Evolutionary conservation across 2,329 filamentous ascomycete genomes (phyloP).

Genomic region (Grosmannia huntii): DNA sequence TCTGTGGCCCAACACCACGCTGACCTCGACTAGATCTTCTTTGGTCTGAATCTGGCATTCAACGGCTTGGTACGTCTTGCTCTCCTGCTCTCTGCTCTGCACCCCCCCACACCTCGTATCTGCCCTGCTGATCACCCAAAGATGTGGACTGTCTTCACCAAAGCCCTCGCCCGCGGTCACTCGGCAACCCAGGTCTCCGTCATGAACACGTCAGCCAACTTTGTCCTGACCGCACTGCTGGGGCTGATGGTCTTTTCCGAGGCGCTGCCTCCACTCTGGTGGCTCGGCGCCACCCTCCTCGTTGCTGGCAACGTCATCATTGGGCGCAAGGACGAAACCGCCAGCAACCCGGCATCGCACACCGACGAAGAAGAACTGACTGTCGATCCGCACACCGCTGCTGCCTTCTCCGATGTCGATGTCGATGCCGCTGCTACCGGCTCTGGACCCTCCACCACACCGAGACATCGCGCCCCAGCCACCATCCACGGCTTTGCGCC

Average conservation of each 20-base stretch:
- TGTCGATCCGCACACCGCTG: not conserved
- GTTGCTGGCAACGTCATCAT: slow-evolving; percentile 70
- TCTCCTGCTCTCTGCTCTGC: not conserved
- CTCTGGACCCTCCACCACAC: not conserved
- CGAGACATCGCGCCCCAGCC: not conserved
- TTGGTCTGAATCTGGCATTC: slow-evolving; percentile 60
- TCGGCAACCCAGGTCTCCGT: slow-evolving; percentile 72
- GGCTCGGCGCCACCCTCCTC: slow-evolving; percentile 57
- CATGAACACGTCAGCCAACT: slow-evolving; percentile 73
- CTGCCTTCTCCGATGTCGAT: not conserved
- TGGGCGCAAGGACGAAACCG: slow-evolving; percentile 46
- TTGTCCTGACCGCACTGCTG: slow-evolving; percentile 63
- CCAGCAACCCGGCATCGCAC: not conserved
- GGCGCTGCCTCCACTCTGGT: slow-evolving; percentile 60
- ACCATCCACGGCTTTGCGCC: not conserved
- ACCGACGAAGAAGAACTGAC: not conserved
- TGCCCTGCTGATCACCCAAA: slow-evolving; percentile 14
- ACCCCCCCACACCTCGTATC: no score
- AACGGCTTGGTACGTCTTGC: slow-evolving; percentile 48
- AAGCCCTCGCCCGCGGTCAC: slow-evolving; percentile 58
- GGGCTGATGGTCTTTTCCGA: slow-evolving; percentile 61
- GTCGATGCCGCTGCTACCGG: not conserved
- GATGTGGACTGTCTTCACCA: slow-evolving; percentile 79
- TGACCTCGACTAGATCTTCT: slow-evolving; percentile 45
- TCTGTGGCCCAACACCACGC: not conserved